phyloP scores from a whole-genome alignment of 2,329 filamentous ascomycete species.

The Neonectria coccinea region DNA sequence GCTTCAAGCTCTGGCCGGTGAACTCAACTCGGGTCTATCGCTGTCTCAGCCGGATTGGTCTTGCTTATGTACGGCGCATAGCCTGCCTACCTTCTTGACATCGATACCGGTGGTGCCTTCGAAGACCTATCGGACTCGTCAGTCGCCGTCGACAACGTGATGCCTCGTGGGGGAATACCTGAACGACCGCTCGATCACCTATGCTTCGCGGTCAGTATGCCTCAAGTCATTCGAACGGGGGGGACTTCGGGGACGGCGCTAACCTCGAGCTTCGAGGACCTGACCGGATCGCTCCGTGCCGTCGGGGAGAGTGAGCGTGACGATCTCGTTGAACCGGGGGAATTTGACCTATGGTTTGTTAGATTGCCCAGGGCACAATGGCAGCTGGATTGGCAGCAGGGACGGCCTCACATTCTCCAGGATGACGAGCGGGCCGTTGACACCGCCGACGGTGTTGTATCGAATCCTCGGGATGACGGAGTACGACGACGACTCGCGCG shows the following conservation, averaged over 20 bases:
- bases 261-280: conserved; percentile 97
- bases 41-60: conserved; percentile 42
- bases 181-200: conserved; percentile 95
- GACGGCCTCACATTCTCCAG: conserved; percentile 81
- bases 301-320: conserved; percentile 94
- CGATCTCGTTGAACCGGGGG: conserved; percentile 97
- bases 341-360: conserved; percentile 83
- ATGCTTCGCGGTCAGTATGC: conserved; percentile 36
- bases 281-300: conserved; percentile 93
- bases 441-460: conserved; percentile 98
- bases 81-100: conserved; percentile 87
- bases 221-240: conserved; percentile 26
- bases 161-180: conserved; percentile 68
- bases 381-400: conserved; percentile 14
- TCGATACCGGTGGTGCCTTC: conserved; percentile 97
- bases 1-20: conserved; percentile 95
- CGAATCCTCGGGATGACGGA: conserved; percentile 74
- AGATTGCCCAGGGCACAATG: conserved; percentile 36
- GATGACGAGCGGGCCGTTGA: conserved; percentile 98
- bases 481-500: conserved; percentile 70
- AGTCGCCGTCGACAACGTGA: conserved; percentile 34
- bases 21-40: conserved; percentile 94
- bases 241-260: conserved; percentile 32
- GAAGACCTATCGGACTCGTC: conserved; percentile 76
- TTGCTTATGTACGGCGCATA: conserved; percentile 17